Conservation (phyloP, 495 filamentous ascomycete species). For the Baudoinia panamericana region DNA sequence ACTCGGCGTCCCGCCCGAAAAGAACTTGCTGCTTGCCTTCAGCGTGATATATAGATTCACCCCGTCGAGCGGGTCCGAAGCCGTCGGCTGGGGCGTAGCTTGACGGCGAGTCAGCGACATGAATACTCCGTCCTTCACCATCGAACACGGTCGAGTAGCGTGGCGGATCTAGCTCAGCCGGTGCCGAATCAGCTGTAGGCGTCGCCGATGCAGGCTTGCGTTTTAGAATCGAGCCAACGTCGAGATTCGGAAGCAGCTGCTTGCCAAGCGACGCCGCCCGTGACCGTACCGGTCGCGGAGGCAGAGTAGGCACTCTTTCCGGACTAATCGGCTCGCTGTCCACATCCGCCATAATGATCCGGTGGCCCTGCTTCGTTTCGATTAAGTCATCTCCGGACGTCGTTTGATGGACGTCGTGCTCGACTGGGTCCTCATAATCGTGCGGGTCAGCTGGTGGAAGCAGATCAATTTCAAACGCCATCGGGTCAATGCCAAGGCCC, state of each 20-base stretch:
- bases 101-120: conserved; percentile 24
- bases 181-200: background rate
- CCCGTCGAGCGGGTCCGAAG: conserved; percentile 20
- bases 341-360: conserved; percentile 26
- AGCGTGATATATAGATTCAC: conserved; percentile 19
- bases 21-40: conserved; percentile 9
- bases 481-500: conserved; percentile 20
- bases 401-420: conserved; percentile 15
- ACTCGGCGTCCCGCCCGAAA: background rate
- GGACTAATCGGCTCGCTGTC: conserved; percentile 16
- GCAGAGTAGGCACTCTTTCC: conserved; percentile 21
- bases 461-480: conserved; percentile 22
- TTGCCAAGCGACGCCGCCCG: conserved; percentile 2
- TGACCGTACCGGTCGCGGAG: conserved; percentile 5
- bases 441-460: conserved; percentile 19
- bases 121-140: conserved; percentile 7
- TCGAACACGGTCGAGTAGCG: conserved; percentile 24
- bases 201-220: conserved; percentile 27
- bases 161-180: conserved; percentile 19
- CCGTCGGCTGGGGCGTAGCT: conserved; percentile 27
- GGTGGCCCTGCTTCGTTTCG: conserved; percentile 16
- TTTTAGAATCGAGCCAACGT: conserved; percentile 4
- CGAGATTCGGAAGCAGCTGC: background rate
- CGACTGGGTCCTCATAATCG: conserved; percentile 33
- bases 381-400: conserved; percentile 3